phyloP scores from a whole-genome alignment of 2,329 filamentous ascomycete species.

The Microsporum ferrugineum region DNA sequence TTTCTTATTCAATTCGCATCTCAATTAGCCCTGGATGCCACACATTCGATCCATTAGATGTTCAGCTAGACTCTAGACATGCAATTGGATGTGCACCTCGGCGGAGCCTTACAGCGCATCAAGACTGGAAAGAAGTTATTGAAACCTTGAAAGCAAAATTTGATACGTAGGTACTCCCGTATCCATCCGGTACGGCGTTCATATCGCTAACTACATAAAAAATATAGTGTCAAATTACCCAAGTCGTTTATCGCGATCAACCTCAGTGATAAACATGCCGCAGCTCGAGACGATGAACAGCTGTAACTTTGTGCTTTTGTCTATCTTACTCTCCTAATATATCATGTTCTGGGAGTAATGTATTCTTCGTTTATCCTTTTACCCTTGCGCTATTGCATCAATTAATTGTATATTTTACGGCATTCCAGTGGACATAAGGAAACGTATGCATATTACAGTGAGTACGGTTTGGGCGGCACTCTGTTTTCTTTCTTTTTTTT shows the following conservation, averaged over 20 bases:
- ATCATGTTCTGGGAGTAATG: background rate
- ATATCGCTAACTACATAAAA: background rate
- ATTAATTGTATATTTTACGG: background rate
- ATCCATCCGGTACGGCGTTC: conserved; percentile 9
- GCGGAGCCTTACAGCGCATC: conserved; percentile 77
- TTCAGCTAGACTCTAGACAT: conserved; percentile 90
- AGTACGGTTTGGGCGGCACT: background rate
- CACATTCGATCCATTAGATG: conserved; percentile 89
- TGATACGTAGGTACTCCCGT: conserved; percentile 58
- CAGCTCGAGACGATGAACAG: conserved; percentile 12
- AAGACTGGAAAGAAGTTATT: conserved; percentile 94
- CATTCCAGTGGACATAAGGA: background rate
- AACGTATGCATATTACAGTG: background rate
- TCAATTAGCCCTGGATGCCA: conserved; percentile 93
- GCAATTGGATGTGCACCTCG: conserved; percentile 91
- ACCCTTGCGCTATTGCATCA: background rate
- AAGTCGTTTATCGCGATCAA: conserved; percentile 43
- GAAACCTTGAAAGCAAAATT: conserved; percentile 92
- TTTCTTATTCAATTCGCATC: conserved; percentile 92
- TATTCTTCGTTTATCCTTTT: background rate
- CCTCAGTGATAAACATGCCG: conserved; percentile 38
- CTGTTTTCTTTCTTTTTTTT: background rate
- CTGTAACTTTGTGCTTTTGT: background rate
- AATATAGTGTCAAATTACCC: conserved; percentile 39
- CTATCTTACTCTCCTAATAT: background rate